Evolutionary conservation across 257 asterid species (phyloP), one percentile per base, ranked within the genome.

Genomic region (Fraxinus anomala): DNA sequence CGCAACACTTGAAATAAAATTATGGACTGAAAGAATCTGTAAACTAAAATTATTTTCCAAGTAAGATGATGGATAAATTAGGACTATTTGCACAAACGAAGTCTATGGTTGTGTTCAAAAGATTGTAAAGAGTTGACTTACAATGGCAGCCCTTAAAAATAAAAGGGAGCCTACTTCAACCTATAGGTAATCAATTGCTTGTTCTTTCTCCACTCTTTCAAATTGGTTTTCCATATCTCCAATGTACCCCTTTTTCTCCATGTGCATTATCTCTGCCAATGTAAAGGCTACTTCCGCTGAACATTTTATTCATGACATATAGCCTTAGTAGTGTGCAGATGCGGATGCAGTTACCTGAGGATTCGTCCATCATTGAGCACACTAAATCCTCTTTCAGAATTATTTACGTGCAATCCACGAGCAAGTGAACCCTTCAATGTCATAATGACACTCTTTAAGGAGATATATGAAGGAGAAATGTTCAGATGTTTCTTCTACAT

Each of bases 321-420:
- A 69, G 21, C 67, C n/a, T 66, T 30, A 24, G 31, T 66, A 26
- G 54, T 19, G 59, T 5, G 76, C 49, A 49, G 40, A 80, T 5
- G 76, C 49, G 39, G 40, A 80, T 17, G 56, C 7, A 31, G 77
- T 84, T 88, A 95, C 99, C 96, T 91, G 86, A 80, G 99, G 97
- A 87, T 89, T 85, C 99, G 99, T 31, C 99, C 98, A 82, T 93
- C 87, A 78, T 85, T 80, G 61, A 95, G 96, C 76, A 93, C 94
- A 78, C 98, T 89, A 79, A 95, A 95, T 73, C 99, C 99, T 81
- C 99, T 89, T 74, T 87, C 91, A 67, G 97, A 89, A 87, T 87
- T 87, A 85, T 93, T 91, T 71, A 95, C 98, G 98, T 93, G 91
- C 49, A 82, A 71, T 71, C 19, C 74, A 83, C 14, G 47, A 65